Conservation (phyloP, 805 yeast genomes). For the Tetrapisispora pingtungensis region DNA sequence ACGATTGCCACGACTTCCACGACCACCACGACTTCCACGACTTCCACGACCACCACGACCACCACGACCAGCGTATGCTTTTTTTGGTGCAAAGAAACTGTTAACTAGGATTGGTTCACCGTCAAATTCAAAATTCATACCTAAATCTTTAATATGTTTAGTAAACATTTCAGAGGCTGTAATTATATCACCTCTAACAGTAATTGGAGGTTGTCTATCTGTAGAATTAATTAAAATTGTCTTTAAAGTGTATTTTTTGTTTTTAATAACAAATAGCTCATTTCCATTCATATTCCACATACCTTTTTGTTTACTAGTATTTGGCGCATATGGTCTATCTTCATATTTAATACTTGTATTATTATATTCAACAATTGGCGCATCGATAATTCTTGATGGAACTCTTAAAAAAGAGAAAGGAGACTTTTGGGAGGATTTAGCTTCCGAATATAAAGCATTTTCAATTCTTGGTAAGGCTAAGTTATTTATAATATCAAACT, state of each 20-base stretch:
- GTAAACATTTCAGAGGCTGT: conserved; percentile 7
- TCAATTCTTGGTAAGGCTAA: conserved; percentile 15
- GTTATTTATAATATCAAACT: conserved; percentile 12
- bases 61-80: conserved; percentile 6
- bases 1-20: conserved; percentile 12
- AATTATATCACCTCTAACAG: conserved; percentile 8
- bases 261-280: conserved; percentile 7
- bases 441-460: conserved; percentile 8
- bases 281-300: conserved; percentile 14
- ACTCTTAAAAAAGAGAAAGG: conserved; percentile 11
- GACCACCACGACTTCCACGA: conserved; percentile 3
- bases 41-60: conserved; percentile 10
- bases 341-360: conserved; percentile 6
- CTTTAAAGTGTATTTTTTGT: conserved; percentile 8
- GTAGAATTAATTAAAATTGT: conserved; percentile 12
- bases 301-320: conserved; percentile 14
- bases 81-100: conserved; percentile 4
- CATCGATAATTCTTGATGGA: conserved; percentile 19
- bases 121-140: conserved; percentile 11
- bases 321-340: conserved; percentile 12
- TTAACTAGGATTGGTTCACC: conserved; percentile 12
- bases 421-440: conserved; percentile 1
- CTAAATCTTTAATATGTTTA: conserved; percentile 11
- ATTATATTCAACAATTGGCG: conserved; percentile 16
- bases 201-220: conserved; percentile 7